These are phyloP conservation scores for Wallacemonas sp. DNA, from an alignment of 208 protist species.

Conservation along the genomic window DNA sequence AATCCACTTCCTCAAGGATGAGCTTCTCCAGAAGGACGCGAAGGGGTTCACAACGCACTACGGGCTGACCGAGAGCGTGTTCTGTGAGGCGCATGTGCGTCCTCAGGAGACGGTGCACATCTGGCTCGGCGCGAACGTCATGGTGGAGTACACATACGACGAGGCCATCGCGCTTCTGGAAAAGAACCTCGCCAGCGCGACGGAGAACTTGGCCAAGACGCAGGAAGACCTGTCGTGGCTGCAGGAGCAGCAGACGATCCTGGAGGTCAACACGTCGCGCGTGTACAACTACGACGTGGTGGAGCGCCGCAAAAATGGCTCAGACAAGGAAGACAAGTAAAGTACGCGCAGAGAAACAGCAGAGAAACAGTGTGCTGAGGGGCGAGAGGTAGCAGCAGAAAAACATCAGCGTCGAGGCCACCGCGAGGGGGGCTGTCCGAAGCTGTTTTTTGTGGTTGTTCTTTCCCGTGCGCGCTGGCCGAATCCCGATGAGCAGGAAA, in stretches of 20 bases:
- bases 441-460: no score
- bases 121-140: slow-evolving; percentile 96
- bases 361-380: slow-evolving; percentile 10
- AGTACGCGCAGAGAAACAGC: slow-evolving; percentile 13
- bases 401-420: neutral
- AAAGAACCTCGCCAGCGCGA: slow-evolving; percentile 85
- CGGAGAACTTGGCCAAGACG: slow-evolving; percentile 77
- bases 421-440: neutral
- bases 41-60: slow-evolving; percentile 78
- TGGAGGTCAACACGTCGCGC: slow-evolving; percentile 94
- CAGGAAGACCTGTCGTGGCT: slow-evolving; percentile 95
- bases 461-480: no score
- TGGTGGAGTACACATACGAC: slow-evolving; percentile 97
- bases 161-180: slow-evolving; percentile 91
- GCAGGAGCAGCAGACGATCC: slow-evolving; percentile 95
- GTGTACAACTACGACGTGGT: slow-evolving; percentile 95
- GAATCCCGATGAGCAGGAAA: no score
- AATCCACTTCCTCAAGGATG: slow-evolving; percentile 76
- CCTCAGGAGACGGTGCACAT: slow-evolving; percentile 89
- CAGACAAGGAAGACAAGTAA: slow-evolving; percentile 20
- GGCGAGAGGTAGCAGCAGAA: neutral
- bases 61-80: slow-evolving; percentile 87
- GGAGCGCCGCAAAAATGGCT: slow-evolving; percentile 53
- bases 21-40: slow-evolving; percentile 11
- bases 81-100: slow-evolving; percentile 78